These are phyloP conservation scores for Pseudopediastrum boryanum DNA, from an alignment of 139 green algal species.

Conservation along the genomic window DNA sequence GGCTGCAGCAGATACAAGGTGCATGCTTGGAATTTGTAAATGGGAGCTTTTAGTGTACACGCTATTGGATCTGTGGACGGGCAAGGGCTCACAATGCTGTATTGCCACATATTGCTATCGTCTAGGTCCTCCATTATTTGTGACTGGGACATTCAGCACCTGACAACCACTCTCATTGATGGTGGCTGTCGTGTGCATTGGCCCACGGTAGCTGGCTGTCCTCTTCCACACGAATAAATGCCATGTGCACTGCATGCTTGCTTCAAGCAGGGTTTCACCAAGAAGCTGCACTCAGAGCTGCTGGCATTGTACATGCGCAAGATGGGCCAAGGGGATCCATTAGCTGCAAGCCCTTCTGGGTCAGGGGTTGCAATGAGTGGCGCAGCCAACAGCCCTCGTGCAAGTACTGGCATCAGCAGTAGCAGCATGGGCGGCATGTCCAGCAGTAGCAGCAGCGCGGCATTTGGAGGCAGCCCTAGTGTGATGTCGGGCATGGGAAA, in stretches of 20 bases:
- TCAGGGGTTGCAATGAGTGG: neutral
- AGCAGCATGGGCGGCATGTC: neutral
- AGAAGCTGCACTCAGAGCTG: constrained; percentile 56
- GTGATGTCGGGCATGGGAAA: neutral
- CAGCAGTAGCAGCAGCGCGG: neutral
- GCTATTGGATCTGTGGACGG: no score
- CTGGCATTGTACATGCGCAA: constrained; percentile 36
- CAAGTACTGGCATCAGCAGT: neutral
- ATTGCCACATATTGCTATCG: constrained; percentile 1
- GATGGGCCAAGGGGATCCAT: neutral
- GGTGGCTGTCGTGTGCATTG: neutral
- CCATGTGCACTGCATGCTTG: neutral
- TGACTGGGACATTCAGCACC: neutral
- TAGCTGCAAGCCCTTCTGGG: neutral
- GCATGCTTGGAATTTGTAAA: neutral
- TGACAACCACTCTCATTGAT: neutral
- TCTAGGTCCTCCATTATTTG: neutral
- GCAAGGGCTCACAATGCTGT: no score
- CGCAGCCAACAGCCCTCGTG: neutral
- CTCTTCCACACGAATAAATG: neutral
- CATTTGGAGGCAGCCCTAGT: neutral
- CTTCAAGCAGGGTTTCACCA: constrained; percentile 38
- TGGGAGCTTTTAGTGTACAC: no score
- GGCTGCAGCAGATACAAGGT: neutral
- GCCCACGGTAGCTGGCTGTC: no score